Evolutionary conservation across 1,139 yeast species (phyloP), one percentile per base, ranked within the genome.

Genomic region (Sugiyamaella xylanicola): DNA sequence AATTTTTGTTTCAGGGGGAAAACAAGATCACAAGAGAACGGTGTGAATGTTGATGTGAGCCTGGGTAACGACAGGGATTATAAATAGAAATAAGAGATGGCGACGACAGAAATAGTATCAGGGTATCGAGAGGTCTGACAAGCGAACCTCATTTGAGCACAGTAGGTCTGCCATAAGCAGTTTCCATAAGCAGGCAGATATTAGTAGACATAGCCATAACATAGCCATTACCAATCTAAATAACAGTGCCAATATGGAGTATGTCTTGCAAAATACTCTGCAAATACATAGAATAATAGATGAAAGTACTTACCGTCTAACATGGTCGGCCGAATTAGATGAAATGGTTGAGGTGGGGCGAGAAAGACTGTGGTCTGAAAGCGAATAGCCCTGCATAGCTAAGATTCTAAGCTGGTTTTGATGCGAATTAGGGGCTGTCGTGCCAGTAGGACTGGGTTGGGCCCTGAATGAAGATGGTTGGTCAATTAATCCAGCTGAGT

Each of bases 371-470:
- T 54, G 57, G 39, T 54, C 57, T 17, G 46, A 35, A 9, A 54
- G 45, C 8, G 46, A 35, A 35, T 54, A 54, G 27, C 49, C 46
- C 35, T 50, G 57, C 54, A 51, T 46, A n/a, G 51, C 48, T 46
- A 51, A 39, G 46, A 54, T 47, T n/a, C 57, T 51, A 19, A 49
- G 54, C 17, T 48, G 52, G 13, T 43, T 40, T 21, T 44, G 54
- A 13, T 22, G 53, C 11, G 37, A 45, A 37, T 25, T 37, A 19
- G 29, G 15, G 19, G 44, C 15, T 11, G 17, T 2, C 8, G 8
- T 32, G 43, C 39, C 19, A 13, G 25, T 32, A 25, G 48, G 41
- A 4, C 20, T 22, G 9, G 36, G n/a, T 13, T 36, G 25, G 2
- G 47, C 11, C 8, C 29, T 13, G 4, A 45, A 22, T 8, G 53